These are phyloP conservation scores for Xylaria cubensis DNA, from an alignment of 495 filamentous ascomycete species.

Conservation along the genomic window DNA sequence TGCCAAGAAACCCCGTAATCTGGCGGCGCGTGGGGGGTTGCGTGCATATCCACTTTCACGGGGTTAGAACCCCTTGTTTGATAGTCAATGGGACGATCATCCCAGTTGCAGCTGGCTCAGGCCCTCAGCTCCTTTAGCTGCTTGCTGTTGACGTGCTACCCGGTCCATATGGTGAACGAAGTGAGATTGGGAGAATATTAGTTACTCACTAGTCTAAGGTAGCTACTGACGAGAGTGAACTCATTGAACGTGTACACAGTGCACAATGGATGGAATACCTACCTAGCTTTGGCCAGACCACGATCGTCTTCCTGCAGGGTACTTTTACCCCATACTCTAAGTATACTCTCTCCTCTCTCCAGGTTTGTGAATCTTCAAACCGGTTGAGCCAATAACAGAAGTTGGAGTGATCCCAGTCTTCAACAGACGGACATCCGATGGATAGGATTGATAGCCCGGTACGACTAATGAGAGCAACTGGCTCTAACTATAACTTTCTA, in stretches of 20 bases:
- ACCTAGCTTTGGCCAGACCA: conserved; percentile 2
- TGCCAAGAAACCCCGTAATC: conserved; percentile 28
- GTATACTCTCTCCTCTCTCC: neutral
- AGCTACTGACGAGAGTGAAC: neutral
- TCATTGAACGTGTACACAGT: neutral
- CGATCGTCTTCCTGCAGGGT: conserved; percentile 21
- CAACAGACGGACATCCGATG: conserved; percentile 5
- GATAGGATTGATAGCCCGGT: neutral
- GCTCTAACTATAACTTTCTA: neutral
- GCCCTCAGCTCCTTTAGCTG: conserved; percentile 18
- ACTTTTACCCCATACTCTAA: conserved; percentile 27
- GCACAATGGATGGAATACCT: neutral
- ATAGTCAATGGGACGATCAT: conserved; percentile 23
- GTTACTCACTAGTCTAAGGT: no score
- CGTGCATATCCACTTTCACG: conserved; percentile 15
- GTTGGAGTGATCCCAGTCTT: neutral
- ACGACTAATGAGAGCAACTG: neutral
- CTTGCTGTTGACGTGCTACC: conserved; percentile 2
- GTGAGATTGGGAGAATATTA: neutral
- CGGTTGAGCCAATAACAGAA: conserved; percentile 1
- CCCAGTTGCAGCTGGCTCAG: conserved; percentile 16
- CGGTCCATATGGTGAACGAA: neutral
- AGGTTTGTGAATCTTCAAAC: neutral
- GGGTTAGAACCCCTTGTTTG: conserved; percentile 20
- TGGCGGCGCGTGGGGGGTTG: conserved; percentile 27